Base-by-base conservation (phyloP, 2,329 filamentous ascomycete genomes). In the Cladosporium halotolerans region DNA sequence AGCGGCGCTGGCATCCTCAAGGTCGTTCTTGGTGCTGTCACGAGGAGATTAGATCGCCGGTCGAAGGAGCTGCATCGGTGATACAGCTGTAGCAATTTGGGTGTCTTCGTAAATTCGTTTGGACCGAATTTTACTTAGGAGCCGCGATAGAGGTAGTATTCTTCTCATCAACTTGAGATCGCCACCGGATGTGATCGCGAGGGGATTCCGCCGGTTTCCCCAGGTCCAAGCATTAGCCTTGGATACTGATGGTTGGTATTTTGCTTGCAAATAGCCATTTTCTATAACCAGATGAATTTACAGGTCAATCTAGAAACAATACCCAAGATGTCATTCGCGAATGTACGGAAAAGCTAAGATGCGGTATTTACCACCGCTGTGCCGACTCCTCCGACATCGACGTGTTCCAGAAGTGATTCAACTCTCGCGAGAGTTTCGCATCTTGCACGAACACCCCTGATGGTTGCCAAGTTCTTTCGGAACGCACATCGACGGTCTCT, bases 1-100 rank as follows among this genome's bases (percentile, higher is more conserved):
- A 84, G 82, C 1, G 85, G 78, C 0, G 81, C 88, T 2, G 82
- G 79, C 0, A 85, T 96, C 41, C 71, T 96, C 56, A 97, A 96
- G 72, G 81, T 82, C 28, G 86, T 95, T 0, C 75, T 96, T 4
- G 91, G 90, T 2, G 81, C 84, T 0, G 87, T 96, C 8, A 81
- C 89, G 60, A 78, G 81, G 62, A 73, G 78, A 54, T 72, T 86
- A 50, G 86, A 89, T 68, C 74, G 80, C 23, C 75, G 71, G 55
- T 45, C 46, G 11, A 45, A 45, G 32, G 45, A 49, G n/a, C 19
- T 54, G 2, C 52, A 54, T 32, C 23, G 43, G 23, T 53, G 41
- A 45, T 9, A 9, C 10, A 42, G 23, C 2, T 18, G 23, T 66
- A 59, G 39, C 68, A 68, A 53, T 34, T 13, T 31, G n/a, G 46